phyloP scores from a whole-genome alignment of 495 filamentous ascomycete species.

The Penicillium goetzii region DNA sequence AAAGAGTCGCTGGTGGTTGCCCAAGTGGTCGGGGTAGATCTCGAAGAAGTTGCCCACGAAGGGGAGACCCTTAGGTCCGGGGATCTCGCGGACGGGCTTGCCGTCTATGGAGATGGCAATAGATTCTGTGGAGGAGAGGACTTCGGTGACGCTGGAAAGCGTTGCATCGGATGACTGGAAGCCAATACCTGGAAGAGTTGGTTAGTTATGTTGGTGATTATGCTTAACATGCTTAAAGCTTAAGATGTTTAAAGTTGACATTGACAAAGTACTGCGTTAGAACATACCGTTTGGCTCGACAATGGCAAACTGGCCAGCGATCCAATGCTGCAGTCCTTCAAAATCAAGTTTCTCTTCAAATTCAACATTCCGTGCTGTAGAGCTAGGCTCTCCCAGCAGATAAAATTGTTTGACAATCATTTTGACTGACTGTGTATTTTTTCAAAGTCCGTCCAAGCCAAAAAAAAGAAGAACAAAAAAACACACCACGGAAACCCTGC shows the following conservation, averaged over 20 bases:
- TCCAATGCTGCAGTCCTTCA: conserved; percentile 40
- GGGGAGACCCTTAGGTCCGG: conserved; percentile 53
- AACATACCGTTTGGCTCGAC: conserved; percentile 34
- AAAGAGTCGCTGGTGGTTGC: conserved; percentile 60
- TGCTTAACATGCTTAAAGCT: not conserved
- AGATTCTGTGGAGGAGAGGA: conserved; percentile 31
- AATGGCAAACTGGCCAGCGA: conserved; percentile 50
- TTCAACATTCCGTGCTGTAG: conserved; percentile 43
- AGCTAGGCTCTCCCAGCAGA: conserved; percentile 46
- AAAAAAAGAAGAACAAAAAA: not conserved
- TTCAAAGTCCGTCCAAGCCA: not conserved
- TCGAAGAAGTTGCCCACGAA: conserved; percentile 56
- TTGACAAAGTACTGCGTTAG: not conserved
- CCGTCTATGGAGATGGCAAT: conserved; percentile 45
- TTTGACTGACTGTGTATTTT: not conserved
- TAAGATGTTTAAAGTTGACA: not conserved
- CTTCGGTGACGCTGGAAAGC: conserved; percentile 30
- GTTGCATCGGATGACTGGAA: conserved; percentile 37
- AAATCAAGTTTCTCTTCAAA: conserved; percentile 37
- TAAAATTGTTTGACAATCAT: conserved; percentile 48
- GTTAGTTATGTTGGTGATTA: not conserved
- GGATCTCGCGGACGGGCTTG: conserved; percentile 42
- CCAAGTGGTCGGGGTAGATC: conserved; percentile 59
- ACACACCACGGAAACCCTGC: not conserved
- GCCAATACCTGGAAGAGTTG: conserved; percentile 35